Evolutionary conservation across 2,329 filamentous ascomycete genomes (phyloP).

Genomic region (Pseudocercospora musae): DNA sequence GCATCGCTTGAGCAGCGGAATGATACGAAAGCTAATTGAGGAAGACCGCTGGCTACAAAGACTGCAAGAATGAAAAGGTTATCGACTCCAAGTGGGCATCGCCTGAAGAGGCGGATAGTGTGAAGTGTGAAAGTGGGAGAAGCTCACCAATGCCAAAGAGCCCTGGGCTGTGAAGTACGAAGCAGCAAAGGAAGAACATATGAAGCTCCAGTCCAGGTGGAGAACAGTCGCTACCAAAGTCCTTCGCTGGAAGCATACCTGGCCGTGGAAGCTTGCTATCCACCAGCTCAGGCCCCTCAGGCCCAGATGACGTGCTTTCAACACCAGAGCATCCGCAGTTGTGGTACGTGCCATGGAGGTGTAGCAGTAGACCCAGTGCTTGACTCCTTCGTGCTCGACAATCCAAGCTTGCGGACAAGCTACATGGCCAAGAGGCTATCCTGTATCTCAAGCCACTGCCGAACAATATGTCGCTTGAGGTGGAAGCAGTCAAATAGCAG

Average conservation of each 20-base stretch:
- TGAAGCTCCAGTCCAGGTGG: neutral
- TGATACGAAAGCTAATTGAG: neutral
- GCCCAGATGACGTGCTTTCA: neutral
- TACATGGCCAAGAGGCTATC: too few relatives aligned
- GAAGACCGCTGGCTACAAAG: neutral
- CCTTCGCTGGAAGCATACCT: neutral
- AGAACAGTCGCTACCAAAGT: neutral
- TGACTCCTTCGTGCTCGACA: neutral
- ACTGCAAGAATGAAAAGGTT: neutral
- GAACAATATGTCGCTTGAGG: too few relatives aligned
- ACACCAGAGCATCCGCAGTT: neutral
- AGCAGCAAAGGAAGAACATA: neutral
- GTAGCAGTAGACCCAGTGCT: neutral
- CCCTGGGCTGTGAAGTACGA: neutral
- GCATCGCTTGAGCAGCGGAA: neutral
- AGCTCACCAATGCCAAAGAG: neutral
- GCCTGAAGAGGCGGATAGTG: neutral
- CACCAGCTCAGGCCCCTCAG: neutral
- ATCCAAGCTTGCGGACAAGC: too few relatives aligned
- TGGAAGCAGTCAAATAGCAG: too few relatives aligned
- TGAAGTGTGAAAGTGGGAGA: neutral
- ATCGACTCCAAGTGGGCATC: neutral
- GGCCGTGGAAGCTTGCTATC: neutral
- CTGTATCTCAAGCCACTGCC: too few relatives aligned
- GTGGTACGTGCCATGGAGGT: neutral